A percentile compares a stretch with the other conserved stretches of the same genome.
Conservation (phyloP, 1,139 yeast species). For the Nadsonia starkeyi-henricii region DNA sequence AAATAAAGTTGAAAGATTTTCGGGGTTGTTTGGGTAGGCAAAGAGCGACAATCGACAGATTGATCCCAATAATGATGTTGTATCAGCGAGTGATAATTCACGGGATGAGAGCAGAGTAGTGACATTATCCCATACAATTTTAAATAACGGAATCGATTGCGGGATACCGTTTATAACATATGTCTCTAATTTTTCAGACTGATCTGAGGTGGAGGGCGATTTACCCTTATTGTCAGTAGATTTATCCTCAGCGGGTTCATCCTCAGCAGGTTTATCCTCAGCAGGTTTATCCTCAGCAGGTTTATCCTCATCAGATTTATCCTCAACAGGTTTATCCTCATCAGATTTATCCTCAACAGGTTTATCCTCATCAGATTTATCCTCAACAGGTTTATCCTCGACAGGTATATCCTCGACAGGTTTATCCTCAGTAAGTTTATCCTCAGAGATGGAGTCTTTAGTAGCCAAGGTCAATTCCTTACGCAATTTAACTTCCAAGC, state of each 20-base stretch:
- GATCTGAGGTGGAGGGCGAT: slow-evolving; percentile 2
- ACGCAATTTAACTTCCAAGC: slow-evolving; percentile 9
- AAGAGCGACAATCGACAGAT: slow-evolving; percentile 49
- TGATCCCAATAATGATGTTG: slow-evolving; percentile 49
- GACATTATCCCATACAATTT: slow-evolving; percentile 53
- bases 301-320: no score
- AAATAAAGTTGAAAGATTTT: slow-evolving; percentile 49
- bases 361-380: slow-evolving; percentile 8
- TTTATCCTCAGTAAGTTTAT: slow-evolving; percentile 8
- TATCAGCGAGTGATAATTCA: slow-evolving; percentile 51
- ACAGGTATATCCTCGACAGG: slow-evolving; percentile 7
- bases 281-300: neutral
- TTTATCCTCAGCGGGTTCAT: no score
- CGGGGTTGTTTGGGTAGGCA: slow-evolving; percentile 50
- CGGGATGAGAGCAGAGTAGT: slow-evolving; percentile 38
- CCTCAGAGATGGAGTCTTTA: no score
- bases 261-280: no score
- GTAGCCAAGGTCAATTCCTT: slow-evolving; percentile 8
- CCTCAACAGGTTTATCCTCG: slow-evolving; percentile 5
- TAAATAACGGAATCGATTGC: slow-evolving; percentile 31
- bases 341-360: slow-evolving; percentile 5
- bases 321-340: neutral
- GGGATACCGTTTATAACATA: slow-evolving; percentile 11
- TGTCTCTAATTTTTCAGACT: no score
- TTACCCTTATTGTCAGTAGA: no score